Percentiles rank a stretch among this genome's conserved stretches.
Evolutionary conservation across 2,329 filamentous ascomycete genomes (phyloP).

Genomic region (Botrytis paeoniae): DNA sequence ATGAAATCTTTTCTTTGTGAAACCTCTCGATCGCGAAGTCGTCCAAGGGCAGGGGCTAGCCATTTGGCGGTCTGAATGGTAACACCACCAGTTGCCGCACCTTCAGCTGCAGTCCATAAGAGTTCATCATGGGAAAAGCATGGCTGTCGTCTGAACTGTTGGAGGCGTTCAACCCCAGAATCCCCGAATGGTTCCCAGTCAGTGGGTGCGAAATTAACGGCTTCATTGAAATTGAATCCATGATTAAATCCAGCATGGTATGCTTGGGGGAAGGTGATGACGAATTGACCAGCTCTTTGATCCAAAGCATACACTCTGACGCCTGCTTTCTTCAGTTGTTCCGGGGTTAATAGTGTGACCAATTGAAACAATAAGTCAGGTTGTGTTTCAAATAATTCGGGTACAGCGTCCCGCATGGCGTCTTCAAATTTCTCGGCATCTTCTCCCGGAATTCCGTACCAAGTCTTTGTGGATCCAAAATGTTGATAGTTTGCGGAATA

Average conservation of each 20-base stretch:
- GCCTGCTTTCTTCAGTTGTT: slow-evolving; percentile 87
- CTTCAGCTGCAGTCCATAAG: slow-evolving; percentile 82
- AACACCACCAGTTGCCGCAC: slow-evolving; percentile 60
- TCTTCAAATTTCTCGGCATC: slow-evolving; percentile 93
- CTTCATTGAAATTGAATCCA: slow-evolving; percentile 98
- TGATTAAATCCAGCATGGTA: slow-evolving; percentile 99
- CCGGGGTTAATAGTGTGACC: slow-evolving; percentile 91
- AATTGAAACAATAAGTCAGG: slow-evolving; percentile 95
- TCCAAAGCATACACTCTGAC: slow-evolving; percentile 94
- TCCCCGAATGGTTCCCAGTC: slow-evolving; percentile 96
- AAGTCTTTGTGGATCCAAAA: slow-evolving; percentile 96
- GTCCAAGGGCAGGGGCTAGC: slow-evolving; percentile 82
- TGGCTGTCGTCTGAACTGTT: slow-evolving; percentile 83
- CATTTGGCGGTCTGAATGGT: slow-evolving; percentile 91
- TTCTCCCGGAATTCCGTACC: slow-evolving; percentile 95
- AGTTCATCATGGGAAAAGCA: slow-evolving; percentile 98
- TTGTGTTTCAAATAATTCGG: slow-evolving; percentile 94
- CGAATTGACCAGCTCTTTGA: slow-evolving; percentile 91
- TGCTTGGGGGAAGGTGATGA: slow-evolving; percentile 93
- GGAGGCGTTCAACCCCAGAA: slow-evolving; percentile 78
- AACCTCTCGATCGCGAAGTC: slow-evolving; percentile 72
- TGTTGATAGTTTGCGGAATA: slow-evolving; percentile 99
- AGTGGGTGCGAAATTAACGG: slow-evolving; percentile 91
- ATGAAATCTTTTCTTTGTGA: slow-evolving; percentile 66
- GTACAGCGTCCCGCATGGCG: slow-evolving; percentile 92